Conservation (phyloP, 1,284 basidiomycete genomes). For the Tilletia horrida region DNA sequence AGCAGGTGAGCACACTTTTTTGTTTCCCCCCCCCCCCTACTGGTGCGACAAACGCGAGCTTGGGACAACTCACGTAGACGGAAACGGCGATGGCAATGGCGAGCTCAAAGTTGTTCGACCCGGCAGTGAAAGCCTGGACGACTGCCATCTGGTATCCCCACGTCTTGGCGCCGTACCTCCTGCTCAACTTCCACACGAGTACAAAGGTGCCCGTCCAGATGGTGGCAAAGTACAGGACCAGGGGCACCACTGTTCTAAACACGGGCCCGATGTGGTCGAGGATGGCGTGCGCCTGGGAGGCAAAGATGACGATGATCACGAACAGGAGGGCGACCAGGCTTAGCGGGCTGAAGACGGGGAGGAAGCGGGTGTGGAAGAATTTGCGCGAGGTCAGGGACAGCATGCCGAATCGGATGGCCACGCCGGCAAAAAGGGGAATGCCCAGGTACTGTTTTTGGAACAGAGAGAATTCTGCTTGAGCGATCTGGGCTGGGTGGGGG, state of each 20-base stretch:
- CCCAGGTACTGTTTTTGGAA: slow-evolving; percentile 57
- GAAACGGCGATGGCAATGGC: slow-evolving; percentile 80
- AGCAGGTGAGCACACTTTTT: too few relatives aligned
- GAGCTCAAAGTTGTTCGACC: slow-evolving; percentile 61
- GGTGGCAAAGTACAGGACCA: slow-evolving; percentile 69
- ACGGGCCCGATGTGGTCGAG: slow-evolving; percentile 41
- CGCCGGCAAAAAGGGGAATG: slow-evolving; percentile 67
- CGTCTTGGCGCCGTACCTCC: slow-evolving; percentile 33
- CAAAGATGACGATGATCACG: slow-evolving; percentile 74
- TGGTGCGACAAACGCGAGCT: too few relatives aligned
- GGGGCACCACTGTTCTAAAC: slow-evolving; percentile 65
- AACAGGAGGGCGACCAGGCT: slow-evolving; percentile 63
- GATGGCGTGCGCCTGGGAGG: slow-evolving; percentile 61
- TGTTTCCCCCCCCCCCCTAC: too few relatives aligned
- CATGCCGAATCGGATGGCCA: slow-evolving; percentile 66
- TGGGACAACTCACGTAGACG: slow-evolving; percentile 59
- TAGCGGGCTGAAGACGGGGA: slow-evolving; percentile 69
- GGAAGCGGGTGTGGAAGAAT: slow-evolving; percentile 63
- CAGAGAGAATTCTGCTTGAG: too few relatives aligned
- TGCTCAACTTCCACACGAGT: slow-evolving; percentile 56
- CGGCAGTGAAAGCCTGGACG: slow-evolving; percentile 59
- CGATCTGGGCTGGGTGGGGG: too few relatives aligned
- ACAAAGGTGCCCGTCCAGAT: slow-evolving; percentile 71
- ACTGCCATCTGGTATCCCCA: slow-evolving; percentile 55
- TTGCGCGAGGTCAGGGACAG: slow-evolving; percentile 59